Evolutionary conservation across 2,329 filamentous ascomycete species (phyloP).

Genomic region (Kalaharituber pfeilii): DNA sequence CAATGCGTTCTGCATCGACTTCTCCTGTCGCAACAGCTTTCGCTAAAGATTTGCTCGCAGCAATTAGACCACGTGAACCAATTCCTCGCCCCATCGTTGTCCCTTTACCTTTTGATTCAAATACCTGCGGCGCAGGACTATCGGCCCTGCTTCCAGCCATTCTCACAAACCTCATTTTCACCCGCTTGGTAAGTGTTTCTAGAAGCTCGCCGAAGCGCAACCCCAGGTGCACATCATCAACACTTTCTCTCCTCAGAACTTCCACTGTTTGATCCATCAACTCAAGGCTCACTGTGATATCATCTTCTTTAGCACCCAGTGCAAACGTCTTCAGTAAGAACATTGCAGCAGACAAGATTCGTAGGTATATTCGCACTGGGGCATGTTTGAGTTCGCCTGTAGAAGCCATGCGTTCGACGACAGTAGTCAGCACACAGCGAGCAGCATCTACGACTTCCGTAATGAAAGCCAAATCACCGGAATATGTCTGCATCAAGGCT

Average conservation of each 20-base stretch:
- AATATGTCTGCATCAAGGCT: slow-evolving; percentile 27
- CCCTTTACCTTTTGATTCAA: neutral
- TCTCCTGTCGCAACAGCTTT: neutral
- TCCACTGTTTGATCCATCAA: slow-evolving; percentile 59
- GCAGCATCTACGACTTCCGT: slow-evolving; percentile 62
- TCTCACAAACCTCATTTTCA: slow-evolving; percentile 51
- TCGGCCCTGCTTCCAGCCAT: slow-evolving; percentile 30
- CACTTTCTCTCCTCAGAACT: slow-evolving; percentile 58
- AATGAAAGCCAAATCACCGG: slow-evolving; percentile 54
- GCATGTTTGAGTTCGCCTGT: slow-evolving; percentile 64
- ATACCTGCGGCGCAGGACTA: neutral
- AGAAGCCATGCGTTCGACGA: slow-evolving; percentile 58
- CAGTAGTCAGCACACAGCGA: slow-evolving; percentile 56
- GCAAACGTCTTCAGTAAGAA: slow-evolving; percentile 74
- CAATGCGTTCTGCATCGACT: neutral
- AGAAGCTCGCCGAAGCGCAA: slow-evolving; percentile 68
- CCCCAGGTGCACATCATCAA: slow-evolving; percentile 73
- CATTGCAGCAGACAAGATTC: slow-evolving; percentile 71
- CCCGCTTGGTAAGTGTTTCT: slow-evolving; percentile 56
- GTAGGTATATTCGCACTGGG: slow-evolving; percentile 68
- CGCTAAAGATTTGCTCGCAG: neutral
- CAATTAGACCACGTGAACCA: neutral
- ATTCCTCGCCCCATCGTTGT: neutral
- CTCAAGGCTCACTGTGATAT: slow-evolving; percentile 56
- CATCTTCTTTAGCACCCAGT: slow-evolving; percentile 58